These are phyloP conservation scores for Niveomyces coronatus DNA, from an alignment of 2,329 filamentous ascomycete genomes.

Conservation along the genomic window DNA sequence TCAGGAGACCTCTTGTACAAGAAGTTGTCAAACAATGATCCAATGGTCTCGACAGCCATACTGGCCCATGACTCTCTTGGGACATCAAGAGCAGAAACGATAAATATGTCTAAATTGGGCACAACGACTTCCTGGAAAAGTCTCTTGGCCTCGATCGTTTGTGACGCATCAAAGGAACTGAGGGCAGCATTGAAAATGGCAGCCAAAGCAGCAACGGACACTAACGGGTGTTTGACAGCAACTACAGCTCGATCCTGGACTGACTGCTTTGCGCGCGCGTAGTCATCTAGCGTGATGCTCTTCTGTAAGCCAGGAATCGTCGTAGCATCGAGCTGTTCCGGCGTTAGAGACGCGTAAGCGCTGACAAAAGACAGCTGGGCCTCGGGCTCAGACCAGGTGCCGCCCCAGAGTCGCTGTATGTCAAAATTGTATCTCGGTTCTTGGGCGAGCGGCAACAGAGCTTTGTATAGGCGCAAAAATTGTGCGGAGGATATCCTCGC, in stretches of 20 bases:
- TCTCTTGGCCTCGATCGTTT: constrained; percentile 52
- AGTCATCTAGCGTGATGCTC: constrained; percentile 58
- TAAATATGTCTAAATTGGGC: constrained; percentile 67
- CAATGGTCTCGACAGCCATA: constrained; percentile 65
- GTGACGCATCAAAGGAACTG: constrained; percentile 49
- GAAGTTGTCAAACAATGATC: constrained; percentile 73
- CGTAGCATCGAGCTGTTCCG: constrained; percentile 69
- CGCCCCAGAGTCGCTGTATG: constrained; percentile 84
- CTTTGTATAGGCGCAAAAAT: constrained; percentile 72
- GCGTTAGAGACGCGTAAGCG: constrained; percentile 68
- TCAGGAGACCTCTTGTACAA: constrained; percentile 67
- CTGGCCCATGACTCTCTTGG: constrained; percentile 62
- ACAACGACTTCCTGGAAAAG: constrained; percentile 58
- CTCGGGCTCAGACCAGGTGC: constrained; percentile 74
- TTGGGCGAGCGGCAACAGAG: constrained; percentile 61
- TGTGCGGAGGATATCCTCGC: constrained; percentile 68
- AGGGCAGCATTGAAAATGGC: constrained; percentile 57
- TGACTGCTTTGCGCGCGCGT: constrained; percentile 36
- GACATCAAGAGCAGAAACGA: constrained; percentile 68
- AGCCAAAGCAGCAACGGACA: constrained; percentile 75
- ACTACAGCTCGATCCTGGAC: constrained; percentile 42
- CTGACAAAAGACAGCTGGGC: constrained; percentile 91
- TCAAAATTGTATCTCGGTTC: constrained; percentile 49
- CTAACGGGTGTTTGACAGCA: constrained; percentile 75
- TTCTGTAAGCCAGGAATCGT: constrained; percentile 73